These are phyloP conservation scores for Xanthoparmelia taractica DNA, from an alignment of 495 filamentous ascomycete genomes.

Conservation along the genomic window DNA sequence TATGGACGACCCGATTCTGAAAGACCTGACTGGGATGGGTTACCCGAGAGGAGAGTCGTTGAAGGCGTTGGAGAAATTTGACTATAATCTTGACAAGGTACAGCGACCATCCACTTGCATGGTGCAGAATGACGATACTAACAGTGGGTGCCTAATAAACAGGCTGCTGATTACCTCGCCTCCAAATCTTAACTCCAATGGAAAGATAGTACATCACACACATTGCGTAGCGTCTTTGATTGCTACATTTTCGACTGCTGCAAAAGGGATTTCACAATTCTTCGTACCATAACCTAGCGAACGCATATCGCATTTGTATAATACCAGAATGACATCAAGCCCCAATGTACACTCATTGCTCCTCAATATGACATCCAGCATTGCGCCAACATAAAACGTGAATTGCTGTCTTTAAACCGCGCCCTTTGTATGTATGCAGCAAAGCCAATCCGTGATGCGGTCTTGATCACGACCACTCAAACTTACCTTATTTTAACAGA, in stretches of 20 bases:
- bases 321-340: background rate
- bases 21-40: slow-evolving; percentile 85
- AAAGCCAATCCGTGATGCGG: background rate
- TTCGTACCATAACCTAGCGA: background rate
- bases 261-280: background rate
- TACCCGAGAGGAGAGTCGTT: slow-evolving; percentile 75
- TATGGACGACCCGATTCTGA: slow-evolving; percentile 85
- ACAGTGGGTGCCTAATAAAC: background rate
- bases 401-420: background rate
- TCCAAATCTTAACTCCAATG: slow-evolving; percentile 9
- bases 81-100: slow-evolving; percentile 94
- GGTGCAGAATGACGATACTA: background rate
- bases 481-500: background rate
- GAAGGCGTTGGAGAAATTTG: slow-evolving; percentile 81
- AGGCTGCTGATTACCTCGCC: slow-evolving; percentile 38
- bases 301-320: slow-evolving; percentile 2
- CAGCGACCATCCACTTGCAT: slow-evolving; percentile 29
- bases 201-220: background rate
- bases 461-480: background rate
- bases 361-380: background rate
- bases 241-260: background rate
- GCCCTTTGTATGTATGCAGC: slow-evolving; percentile 3
- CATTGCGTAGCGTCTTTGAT: background rate
- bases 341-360: background rate
- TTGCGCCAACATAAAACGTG: background rate